These are phyloP conservation scores for Pachysolen tannophilus DNA, from an alignment of 805 yeast species.

Conservation along the genomic window DNA sequence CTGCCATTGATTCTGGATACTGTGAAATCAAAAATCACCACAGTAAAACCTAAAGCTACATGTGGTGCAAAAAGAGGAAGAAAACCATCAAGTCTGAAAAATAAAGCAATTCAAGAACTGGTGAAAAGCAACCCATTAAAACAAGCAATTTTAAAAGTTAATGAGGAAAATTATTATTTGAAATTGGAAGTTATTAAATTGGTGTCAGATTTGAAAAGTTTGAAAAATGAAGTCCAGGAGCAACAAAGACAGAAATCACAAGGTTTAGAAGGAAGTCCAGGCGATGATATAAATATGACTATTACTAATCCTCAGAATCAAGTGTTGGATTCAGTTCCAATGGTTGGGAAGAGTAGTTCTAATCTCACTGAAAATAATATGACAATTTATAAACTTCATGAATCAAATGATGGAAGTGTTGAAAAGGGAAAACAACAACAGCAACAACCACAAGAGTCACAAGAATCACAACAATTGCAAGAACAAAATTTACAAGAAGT, in stretches of 20 bases:
- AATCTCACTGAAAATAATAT: slow-evolving; percentile 7
- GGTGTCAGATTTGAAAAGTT: slow-evolving; percentile 32
- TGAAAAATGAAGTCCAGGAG: slow-evolving; percentile 18
- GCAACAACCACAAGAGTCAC: slow-evolving; percentile 2
- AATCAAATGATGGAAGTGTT: neutral
- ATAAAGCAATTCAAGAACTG: slow-evolving; percentile 2
- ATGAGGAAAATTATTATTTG: slow-evolving; percentile 35
- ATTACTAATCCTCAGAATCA: neutral
- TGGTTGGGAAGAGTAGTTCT: slow-evolving; percentile 3
- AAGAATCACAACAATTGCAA: slow-evolving; percentile 3
- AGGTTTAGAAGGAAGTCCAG: neutral
- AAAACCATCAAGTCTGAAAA: slow-evolving; percentile 6
- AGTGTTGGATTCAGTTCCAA: slow-evolving; percentile 5
- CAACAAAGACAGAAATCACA: neutral
- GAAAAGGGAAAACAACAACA: neutral
- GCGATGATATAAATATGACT: neutral
- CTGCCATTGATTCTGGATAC: too few relatives aligned
- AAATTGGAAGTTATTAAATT: slow-evolving; percentile 36
- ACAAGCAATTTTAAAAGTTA: slow-evolving; percentile 30
- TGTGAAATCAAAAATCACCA: too few relatives aligned
- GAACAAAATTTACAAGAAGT: neutral
- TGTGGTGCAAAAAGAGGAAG: slow-evolving; percentile 8
- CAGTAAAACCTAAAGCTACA: too few relatives aligned
- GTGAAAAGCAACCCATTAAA: slow-evolving; percentile 24
- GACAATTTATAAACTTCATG: slow-evolving; percentile 6